A percentile compares a stretch with the other conserved stretches of the same genome.
phyloP scores from a whole-genome alignment of 176 grass and related monocot species.

The Otatea glauca region DNA sequence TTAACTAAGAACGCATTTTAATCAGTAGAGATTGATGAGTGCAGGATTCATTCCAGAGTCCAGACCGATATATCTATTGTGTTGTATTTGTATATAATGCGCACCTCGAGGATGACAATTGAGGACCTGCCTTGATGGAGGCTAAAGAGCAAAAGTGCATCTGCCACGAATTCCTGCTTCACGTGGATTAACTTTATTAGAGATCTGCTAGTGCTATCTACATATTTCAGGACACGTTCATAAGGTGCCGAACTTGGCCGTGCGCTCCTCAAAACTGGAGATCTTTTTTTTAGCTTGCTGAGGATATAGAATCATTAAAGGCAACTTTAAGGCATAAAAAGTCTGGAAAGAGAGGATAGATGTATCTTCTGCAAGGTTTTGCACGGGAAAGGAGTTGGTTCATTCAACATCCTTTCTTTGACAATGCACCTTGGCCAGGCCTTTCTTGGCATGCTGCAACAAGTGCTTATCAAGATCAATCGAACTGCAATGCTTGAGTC shows the following conservation, averaged over 20 bases:
- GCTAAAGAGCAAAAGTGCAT: constrained; percentile 15
- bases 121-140: neutral
- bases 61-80: neutral
- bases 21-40: neutral
- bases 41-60: neutral
- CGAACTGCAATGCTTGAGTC: neutral
- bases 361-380: constrained; percentile 22
- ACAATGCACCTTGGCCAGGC: neutral
- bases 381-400: neutral
- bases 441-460: constrained; percentile 3
- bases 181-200: neutral
- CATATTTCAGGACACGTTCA: neutral
- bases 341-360: neutral
- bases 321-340: neutral
- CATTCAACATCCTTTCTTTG: neutral
- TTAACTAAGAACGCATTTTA: neutral
- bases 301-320: neutral
- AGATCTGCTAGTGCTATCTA: neutral
- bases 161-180: neutral
- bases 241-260: neutral
- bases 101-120: neutral
- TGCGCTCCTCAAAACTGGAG: neutral
- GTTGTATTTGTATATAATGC: neutral
- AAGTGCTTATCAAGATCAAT: constrained; percentile 6
- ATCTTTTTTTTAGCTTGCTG: neutral